Base-by-base conservation (phyloP, 805 yeast species). In the Candida montana region DNA sequence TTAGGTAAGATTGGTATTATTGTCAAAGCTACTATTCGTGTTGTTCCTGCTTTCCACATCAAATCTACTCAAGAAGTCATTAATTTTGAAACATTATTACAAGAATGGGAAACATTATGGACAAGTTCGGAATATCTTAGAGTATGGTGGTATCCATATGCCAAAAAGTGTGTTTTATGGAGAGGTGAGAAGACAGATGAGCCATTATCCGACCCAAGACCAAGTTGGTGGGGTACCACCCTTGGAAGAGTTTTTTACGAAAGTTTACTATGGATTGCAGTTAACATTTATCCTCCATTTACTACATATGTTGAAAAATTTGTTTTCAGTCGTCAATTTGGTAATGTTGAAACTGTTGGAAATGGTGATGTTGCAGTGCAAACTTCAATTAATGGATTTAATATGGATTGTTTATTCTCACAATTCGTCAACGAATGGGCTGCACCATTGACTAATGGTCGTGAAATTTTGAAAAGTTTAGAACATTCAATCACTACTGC, bases 341-440 rank as follows among this genome's bases (percentile, higher is more conserved):
- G 95, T 7, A 64, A 68, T 35, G 77, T 79, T 20, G 90, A 83
- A 55, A 81, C 85, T 7, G 68, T 72, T 30, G 76, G 75, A 17
- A 61, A 59, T n/a, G 79, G 78, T 26, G 80, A 75, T 41, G 63
- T 75, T 37, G 83, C 86, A 2, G 87, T 90, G 10, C 88, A 82
- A 54, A 74, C 77, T 44, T 83, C 95, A 4, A 91, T 86, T 34
- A 86, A 83, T 45, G 96, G 91, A 7, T 77, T 91, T 55, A 88
- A 86, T 62, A 87, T 91, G 95, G 98, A 93, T 67, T 93, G 98
- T 61, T 68, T 91, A 51, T 91, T 88, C 62, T 80, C 89, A 33
- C 99, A 91, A 63, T 90, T 81, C 64, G 98, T 91, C 38, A 81
- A 90, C 58, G 99, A 91, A 65, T 91, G 98, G 98, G 89, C 93